These are phyloP conservation scores for Lactarius vividus DNA, from an alignment of 768 basidiomycete genomes.

Conservation along the genomic window DNA sequence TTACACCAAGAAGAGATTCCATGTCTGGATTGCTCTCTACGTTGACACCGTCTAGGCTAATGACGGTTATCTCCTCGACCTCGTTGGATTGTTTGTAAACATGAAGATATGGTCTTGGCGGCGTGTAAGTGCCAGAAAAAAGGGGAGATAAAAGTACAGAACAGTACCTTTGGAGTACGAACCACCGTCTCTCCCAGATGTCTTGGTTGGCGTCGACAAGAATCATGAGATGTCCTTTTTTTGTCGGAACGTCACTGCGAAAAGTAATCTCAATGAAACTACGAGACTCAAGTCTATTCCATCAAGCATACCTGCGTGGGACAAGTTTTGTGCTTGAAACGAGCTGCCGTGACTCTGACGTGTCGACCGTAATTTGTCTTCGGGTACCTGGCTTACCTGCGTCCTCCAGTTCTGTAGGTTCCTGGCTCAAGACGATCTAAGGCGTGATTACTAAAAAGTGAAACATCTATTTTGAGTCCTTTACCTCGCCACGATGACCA, in stretches of 20 bases:
- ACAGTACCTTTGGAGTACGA: constrained; percentile 75
- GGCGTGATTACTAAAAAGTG: constrained; percentile 25
- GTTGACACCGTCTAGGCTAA: constrained; percentile 81
- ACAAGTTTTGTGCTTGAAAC: constrained; percentile 71
- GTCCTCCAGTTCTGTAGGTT: constrained; percentile 58
- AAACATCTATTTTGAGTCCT: constrained; percentile 25
- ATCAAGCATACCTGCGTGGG: constrained; percentile 57
- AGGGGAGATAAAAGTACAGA: constrained; percentile 1
- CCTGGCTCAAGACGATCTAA: constrained; percentile 78
- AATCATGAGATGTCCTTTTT: constrained; percentile 80
- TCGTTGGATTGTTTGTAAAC: constrained; percentile 84
- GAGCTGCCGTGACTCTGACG: constrained; percentile 59
- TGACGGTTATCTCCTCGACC: constrained; percentile 75
- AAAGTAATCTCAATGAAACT: constrained; percentile 10
- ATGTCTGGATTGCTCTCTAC: constrained; percentile 86
- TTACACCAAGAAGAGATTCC: constrained; percentile 75
- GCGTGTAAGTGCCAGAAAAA: not conserved
- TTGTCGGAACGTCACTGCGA: constrained; percentile 72
- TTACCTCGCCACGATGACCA: constrained; percentile 72
- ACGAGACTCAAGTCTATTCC: constrained; percentile 5
- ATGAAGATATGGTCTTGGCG: constrained; percentile 81
- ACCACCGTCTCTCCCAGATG: constrained; percentile 81
- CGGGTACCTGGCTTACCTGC: constrained; percentile 34
- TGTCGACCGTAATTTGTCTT: constrained; percentile 38
- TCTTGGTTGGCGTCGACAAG: constrained; percentile 78